Base-by-base conservation (phyloP, 345 rosid genomes). In the Murraya paniculata region DNA sequence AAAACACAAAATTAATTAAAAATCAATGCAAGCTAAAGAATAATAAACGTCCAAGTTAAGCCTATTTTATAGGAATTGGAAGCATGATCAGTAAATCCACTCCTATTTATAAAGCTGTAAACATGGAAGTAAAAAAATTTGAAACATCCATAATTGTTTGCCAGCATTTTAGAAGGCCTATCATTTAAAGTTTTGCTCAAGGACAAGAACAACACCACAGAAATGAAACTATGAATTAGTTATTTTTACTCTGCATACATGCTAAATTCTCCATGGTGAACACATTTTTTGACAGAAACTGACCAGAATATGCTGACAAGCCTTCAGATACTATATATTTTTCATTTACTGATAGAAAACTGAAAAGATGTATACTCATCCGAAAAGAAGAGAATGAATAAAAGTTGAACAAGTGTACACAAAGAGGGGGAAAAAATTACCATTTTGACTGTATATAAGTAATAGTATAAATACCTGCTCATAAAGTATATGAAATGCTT, bases 401-500 rank as follows among this genome's bases (percentile, higher is more conserved):
- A 6, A 21, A 33, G 69, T 35, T 11, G 14, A 65, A 4, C 45
- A 33, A 5, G 25, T 3, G 41, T n/a, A 2, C 11, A 35, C n/a
- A 65, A 35, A 35, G 70, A 22, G 3, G 9, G 27, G 6, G 48
- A 1, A 4, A 3, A 35, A 72, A 65, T 70, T 66, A 28, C 74
- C 4, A 39, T n/a, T 33, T 8, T 18, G 31, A 45, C 9, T 21
- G 35, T 71, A 72, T 33, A 25, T 38, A 50, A 35, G 68, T 77
- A 71, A 65, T 78, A 78, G 81, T 83, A 75, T 35, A 65, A 28
- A 70, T 84, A 89, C 92, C 92, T 89, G 92, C 74, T 87, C 92
- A 75, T 81, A 74, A 60, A 89, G 85, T 78, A 87, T 80, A 77
- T 87, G 90, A 75, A 89, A 89, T 22, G 91, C 91, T 85, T 87